Percentiles rank a stretch among this genome's conserved stretches.
Evolutionary conservation across 2,329 filamentous ascomycete species (phyloP).

Genomic region (Westerdykella aurantiaca): DNA sequence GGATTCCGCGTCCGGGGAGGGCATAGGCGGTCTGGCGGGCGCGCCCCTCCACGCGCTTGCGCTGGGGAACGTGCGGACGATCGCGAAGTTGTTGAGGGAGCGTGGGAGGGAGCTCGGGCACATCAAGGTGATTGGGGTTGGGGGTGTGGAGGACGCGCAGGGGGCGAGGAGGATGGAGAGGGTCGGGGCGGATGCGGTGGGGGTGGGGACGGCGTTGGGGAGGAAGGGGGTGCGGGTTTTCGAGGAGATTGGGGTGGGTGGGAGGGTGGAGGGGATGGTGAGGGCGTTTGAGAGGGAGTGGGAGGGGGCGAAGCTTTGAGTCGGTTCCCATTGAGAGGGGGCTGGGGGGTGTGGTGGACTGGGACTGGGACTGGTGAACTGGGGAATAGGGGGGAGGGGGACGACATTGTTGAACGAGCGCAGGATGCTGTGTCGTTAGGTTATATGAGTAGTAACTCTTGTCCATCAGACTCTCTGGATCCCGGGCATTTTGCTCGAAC

Average conservation of each 20-base stretch:
- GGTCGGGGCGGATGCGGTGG: constrained; percentile 61
- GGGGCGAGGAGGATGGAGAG: constrained; percentile 61
- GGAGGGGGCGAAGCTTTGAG: no score
- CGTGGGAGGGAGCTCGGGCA: constrained; percentile 41
- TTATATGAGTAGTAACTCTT: no score
- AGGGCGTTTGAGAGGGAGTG: no score
- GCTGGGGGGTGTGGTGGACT: no score
- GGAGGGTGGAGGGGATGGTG: no score
- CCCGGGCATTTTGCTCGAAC: no score
- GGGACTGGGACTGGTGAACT: no score
- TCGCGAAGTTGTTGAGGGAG: constrained; percentile 56
- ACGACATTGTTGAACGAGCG: no score
- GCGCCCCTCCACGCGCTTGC: constrained; percentile 66
- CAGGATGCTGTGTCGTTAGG: no score
- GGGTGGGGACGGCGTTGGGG: constrained; percentile 61
- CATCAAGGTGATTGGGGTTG: constrained; percentile 65
- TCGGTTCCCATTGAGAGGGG: no score
- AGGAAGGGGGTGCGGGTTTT: constrained; percentile 59
- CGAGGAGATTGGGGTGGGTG: constrained; percentile 44
- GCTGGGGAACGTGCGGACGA: constrained; percentile 66
- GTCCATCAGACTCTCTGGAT: no score
- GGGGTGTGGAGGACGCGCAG: constrained; percentile 60
- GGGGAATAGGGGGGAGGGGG: no score
- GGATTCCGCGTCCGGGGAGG: constrained; percentile 48
- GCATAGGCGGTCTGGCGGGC: constrained; percentile 67